Evolutionary conservation across 768 basidiomycete genomes (phyloP).

Genomic region (Postia placenta): DNA sequence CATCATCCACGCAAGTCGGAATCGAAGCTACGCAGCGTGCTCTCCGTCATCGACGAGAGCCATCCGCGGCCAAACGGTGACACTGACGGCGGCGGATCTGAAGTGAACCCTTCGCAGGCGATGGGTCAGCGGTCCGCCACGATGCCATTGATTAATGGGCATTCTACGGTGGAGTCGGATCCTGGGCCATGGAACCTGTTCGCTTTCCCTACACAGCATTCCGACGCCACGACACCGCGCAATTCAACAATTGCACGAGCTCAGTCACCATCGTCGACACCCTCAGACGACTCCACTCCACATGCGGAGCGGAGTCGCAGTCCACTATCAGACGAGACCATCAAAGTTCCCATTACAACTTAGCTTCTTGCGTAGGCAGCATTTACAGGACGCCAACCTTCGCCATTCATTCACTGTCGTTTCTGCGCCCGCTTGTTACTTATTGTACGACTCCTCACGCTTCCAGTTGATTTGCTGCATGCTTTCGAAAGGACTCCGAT

Average conservation of each 20-base stretch:
- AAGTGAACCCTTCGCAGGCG: background rate
- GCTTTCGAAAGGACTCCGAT: background rate
- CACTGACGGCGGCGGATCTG: constrained; percentile 2
- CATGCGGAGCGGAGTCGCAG: constrained; percentile 22
- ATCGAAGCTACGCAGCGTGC: constrained; percentile 63
- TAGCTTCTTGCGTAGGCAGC: no score
- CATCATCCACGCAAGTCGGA: constrained; percentile 49
- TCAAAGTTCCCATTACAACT: constrained; percentile 19
- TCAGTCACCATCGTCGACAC: constrained; percentile 15
- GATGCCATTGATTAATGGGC: constrained; percentile 20
- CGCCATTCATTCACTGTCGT: no score
- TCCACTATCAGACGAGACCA: constrained; percentile 26
- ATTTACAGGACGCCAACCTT: no score
- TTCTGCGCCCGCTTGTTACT: no score
- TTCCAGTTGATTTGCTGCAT: background rate
- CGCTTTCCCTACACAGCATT: background rate
- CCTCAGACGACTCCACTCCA: constrained; percentile 13
- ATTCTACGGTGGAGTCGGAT: constrained; percentile 6
- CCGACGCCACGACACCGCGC: constrained; percentile 40
- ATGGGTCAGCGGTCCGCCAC: constrained; percentile 13
- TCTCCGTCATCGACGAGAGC: constrained; percentile 66
- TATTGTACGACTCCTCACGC: background rate
- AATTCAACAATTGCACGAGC: constrained; percentile 29
- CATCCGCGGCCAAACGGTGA: constrained; percentile 29
- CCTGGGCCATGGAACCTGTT: constrained; percentile 1